Percentiles rank a stretch among this genome's conserved stretches.
phyloP scores from a whole-genome alignment of 441 rosid species.

The Eutrema salsugineum region DNA sequence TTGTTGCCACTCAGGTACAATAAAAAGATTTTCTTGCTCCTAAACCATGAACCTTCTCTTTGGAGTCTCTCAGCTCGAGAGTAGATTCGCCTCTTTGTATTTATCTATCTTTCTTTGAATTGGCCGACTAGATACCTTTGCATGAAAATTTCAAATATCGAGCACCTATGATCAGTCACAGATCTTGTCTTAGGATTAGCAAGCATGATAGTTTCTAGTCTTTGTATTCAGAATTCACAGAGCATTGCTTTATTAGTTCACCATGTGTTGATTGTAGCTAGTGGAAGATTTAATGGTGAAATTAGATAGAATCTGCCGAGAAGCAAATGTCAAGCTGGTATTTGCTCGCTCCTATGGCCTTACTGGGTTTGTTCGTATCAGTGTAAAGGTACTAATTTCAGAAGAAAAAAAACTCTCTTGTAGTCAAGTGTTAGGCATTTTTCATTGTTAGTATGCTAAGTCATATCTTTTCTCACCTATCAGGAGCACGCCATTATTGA shows the following conservation, averaged over 20 bases:
- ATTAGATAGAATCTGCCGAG: conserved; percentile 81
- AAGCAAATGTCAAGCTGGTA: conserved; percentile 81
- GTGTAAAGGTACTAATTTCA: conserved; percentile 58
- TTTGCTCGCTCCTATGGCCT: conserved; percentile 96
- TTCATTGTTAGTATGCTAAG: background rate
- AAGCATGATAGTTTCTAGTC: background rate
- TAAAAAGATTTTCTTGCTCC: background rate
- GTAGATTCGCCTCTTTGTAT: background rate
- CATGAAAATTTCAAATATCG: background rate
- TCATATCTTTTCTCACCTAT: background rate
- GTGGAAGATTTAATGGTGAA: conserved; percentile 78
- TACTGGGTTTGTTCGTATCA: conserved; percentile 78
- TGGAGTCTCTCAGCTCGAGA: background rate
- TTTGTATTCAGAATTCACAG: background rate
- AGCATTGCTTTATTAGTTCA: background rate
- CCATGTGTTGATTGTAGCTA: conserved; percentile 47
- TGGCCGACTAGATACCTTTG: background rate
- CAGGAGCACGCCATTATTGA: conserved; percentile 89
- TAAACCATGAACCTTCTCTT: background rate
- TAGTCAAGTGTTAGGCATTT: background rate
- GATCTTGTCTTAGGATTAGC: background rate
- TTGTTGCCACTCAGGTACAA: conserved; percentile 85
- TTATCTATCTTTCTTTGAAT: background rate
- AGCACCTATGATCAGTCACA: background rate
- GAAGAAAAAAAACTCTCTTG: background rate